Base-by-base conservation (phyloP, 306 rosid genomes). In the Dryas drummondii region DNA sequence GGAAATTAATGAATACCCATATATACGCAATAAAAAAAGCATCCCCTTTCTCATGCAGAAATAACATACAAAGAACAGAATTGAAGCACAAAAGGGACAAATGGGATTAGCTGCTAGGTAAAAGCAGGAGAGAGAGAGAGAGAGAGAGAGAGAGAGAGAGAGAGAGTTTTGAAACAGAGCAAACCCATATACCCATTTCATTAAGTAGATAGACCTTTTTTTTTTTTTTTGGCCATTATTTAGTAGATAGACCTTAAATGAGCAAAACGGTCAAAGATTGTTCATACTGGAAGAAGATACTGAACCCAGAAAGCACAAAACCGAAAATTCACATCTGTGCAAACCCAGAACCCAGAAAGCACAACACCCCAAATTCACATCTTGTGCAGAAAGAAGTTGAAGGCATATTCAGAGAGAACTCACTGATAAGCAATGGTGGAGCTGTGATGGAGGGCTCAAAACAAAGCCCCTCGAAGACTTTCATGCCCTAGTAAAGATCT, bases 401-500 rank as follows among this genome's bases (percentile, higher is more conserved):
- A 77, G 66, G 62, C 26, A 37, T 7, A 44, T 64, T 7, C 9
- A 59, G 52, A 75, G 52, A 76, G 71, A 71, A 85, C 92, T 88
- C 78, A 93, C 98, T 87, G 90, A 84, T 86, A 82, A 81, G 77
- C 76, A 86, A 82, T 88, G 96, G 84, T 72, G 96, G 88, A 82
- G 91, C 81, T 82, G 77, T 17, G 87, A 71, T 77, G 85, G 83
- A 76, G 86, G 79, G 74, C 70, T 81, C 77, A 51, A 74, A 85
- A 77, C 81, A 81, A 68, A 75, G 80, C 52, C 76, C 78, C 61
- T 81, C 60, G 82, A 84, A 71, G 87, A 79, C 75, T 82, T 75
- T 91, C 92, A 93, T 91, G 91, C 97, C 97, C 98, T 91, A 93
- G 81, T 66, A 63, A 83, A 80, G 72, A 71, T 80, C 82, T 62